Evolutionary conservation across 768 basidiomycete species (phyloP), one percentile per base, ranked within the genome.

Genomic region (Amanita inopinata): DNA sequence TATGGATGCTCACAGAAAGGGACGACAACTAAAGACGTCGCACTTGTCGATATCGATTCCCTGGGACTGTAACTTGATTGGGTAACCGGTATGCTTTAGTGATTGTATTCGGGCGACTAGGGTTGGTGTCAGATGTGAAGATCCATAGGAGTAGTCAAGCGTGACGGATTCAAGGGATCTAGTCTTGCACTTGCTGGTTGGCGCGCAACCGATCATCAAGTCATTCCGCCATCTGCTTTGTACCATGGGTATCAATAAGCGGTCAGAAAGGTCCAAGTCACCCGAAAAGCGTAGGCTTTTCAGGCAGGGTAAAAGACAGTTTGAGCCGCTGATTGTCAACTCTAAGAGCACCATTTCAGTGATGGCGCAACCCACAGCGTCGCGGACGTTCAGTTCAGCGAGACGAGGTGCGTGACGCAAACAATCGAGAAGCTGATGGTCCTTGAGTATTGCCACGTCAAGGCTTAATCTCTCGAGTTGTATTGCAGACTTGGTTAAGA

Each of bases 231-330:
- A 40, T 31, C 39, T 20, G n/a, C 39, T 40, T 17, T 31, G 28
- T 28, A 40, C 31, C 39, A 40, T 40, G n/a, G 39, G 30, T 28
- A 40, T 31, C 25, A 40, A 32, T 24, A 24, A 7, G 12, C 10
- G 39, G 18, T 30, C 39, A 20, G 25, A 40, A 17, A 32, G 27
- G 5, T 32, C 27, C 30, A 40, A 12, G 24, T 28, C 39, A 20
- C 30, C 39, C 3, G 25, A 40, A 3, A 40, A 18, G 15, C 11
- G 17, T 30, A 40, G 25, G 17, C 12, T 3, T 40, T 28, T 40
- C 4, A 40, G 27, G 15, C 10, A 20, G 4, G 39, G 39, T 17
- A 40, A 19, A 32, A 32, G 14, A 17, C 27, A 19, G 14, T 30
- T 9, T 10, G 37, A 17, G 8, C 24, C 37, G 2, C 9, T 38